A percentile compares a stretch with the other conserved stretches of the same genome.
Conservation (phyloP, 2,329 filamentous ascomycete species). For the Salinomyces thailandicus region DNA sequence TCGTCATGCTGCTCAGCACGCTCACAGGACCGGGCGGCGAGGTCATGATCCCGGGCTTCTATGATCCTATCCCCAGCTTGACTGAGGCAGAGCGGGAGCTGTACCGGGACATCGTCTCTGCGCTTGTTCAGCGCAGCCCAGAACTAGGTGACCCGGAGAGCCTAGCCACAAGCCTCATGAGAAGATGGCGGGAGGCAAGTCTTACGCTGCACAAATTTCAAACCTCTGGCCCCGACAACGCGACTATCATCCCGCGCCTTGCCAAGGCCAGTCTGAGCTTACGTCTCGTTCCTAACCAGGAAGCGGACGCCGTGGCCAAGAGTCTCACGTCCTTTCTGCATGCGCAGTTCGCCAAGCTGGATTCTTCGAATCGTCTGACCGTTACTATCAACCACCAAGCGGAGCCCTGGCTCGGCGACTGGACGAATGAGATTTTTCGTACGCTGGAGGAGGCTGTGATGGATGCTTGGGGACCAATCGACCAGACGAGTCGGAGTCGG, state of each 20-base stretch:
- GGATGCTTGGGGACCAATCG: conserved; percentile 63
- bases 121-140: conserved; percentile 62
- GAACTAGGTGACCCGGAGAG: conserved; percentile 51
- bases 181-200: conserved; percentile 89
- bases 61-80: conserved; percentile 69
- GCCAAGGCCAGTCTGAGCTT: conserved; percentile 83
- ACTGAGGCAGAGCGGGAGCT: conserved; percentile 65
- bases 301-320: conserved; percentile 64
- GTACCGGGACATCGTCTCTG: conserved; percentile 73
- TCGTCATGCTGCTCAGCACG: conserved; percentile 71
- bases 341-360: conserved; percentile 60
- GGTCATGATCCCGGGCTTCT: conserved; percentile 79
- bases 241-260: conserved; percentile 80
- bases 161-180: conserved; percentile 80
- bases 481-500: conserved; percentile 19
- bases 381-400: conserved; percentile 86
- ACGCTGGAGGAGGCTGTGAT: conserved; percentile 79
- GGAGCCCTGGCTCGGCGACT: conserved; percentile 88
- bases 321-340: conserved; percentile 58
- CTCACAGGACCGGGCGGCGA: conserved; percentile 72
- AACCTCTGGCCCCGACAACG: conserved; percentile 77
- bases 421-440: conserved; percentile 79
- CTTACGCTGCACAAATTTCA: conserved; percentile 89
- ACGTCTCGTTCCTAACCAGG: conserved; percentile 86
- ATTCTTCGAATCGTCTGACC: conserved; percentile 68